A percentile compares a stretch with the other conserved stretches of the same genome.
Evolutionary conservation across 2,329 filamentous ascomycete species (phyloP).

Genomic region (Fusarium staphyleae): DNA sequence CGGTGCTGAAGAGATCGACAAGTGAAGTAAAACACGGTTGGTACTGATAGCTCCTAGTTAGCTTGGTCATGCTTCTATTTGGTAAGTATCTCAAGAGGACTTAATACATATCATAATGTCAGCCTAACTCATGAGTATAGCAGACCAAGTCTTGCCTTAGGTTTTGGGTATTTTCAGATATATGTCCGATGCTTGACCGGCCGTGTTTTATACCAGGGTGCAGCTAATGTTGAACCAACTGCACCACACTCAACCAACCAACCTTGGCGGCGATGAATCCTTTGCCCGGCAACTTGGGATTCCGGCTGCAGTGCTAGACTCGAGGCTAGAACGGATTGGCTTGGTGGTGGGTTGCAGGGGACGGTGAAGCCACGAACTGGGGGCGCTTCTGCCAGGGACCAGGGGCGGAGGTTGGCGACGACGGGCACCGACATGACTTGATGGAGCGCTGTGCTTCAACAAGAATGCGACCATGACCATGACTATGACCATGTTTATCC

Average conservation of each 20-base stretch:
- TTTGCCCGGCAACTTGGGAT: constrained; percentile 30
- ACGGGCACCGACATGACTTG: constrained; percentile 37
- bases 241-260: constrained; percentile 11
- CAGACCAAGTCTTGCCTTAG: no score
- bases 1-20: constrained; percentile 8
- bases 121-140: no score
- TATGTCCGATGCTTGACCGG: no score
- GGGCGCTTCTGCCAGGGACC: constrained; percentile 28
- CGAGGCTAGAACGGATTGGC: constrained; percentile 16
- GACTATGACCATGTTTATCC: constrained; percentile 19
- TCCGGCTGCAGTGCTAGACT: constrained; percentile 19
- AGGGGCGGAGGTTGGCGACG: constrained; percentile 28
- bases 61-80: no score
- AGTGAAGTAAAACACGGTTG: no score
- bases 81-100: no score
- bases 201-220: no score
- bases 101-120: no score
- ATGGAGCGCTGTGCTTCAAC: constrained; percentile 31
- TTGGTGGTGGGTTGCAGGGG: constrained; percentile 20
- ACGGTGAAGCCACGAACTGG: constrained; percentile 20
- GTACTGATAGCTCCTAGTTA: no score
- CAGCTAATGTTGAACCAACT: constrained; percentile 12
- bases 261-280: constrained; percentile 13
- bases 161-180: no score
- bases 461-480: constrained; percentile 20